phyloP scores from a whole-genome alignment of 805 yeast species.

The Ogataea ramenticola region DNA sequence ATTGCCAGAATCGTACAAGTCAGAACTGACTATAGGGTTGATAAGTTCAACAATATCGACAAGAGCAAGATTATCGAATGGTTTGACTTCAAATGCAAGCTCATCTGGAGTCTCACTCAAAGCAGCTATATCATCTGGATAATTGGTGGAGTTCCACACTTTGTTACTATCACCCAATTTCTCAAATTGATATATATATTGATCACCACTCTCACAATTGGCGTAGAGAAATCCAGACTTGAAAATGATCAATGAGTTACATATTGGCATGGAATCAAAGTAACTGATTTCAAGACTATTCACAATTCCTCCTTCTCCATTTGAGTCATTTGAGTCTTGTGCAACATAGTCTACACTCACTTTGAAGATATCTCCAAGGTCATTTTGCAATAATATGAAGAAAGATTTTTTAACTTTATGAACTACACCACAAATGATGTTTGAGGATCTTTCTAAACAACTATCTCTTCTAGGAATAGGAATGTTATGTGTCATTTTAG shows the following conservation, averaged over 20 bases:
- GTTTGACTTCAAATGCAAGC: conserved; percentile 23
- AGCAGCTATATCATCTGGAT: conserved; percentile 27
- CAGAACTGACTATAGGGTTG: conserved; percentile 46
- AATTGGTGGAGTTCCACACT: conserved; percentile 25
- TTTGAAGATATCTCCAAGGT: conserved; percentile 71
- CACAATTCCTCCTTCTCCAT: conserved; percentile 27
- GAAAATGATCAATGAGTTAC: conserved; percentile 50
- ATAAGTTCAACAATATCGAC: conserved; percentile 43
- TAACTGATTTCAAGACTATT: conserved; percentile 46
- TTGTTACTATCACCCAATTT: conserved; percentile 52
- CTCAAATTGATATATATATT: conserved; percentile 70
- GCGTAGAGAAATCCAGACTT: conserved; percentile 73
- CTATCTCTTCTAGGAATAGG: conserved; percentile 48
- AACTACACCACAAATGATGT: conserved; percentile 49
- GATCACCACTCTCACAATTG: conserved; percentile 55
- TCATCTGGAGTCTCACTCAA: conserved; percentile 13
- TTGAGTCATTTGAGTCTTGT: conserved; percentile 31
- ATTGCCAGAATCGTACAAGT: conserved; percentile 26
- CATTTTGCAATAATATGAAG: conserved; percentile 64
- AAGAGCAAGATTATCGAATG: conserved; percentile 49
- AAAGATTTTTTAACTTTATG: conserved; percentile 60
- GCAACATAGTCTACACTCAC: conserved; percentile 41
- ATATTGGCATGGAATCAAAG: conserved; percentile 69
- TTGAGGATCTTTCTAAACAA: conserved; percentile 15
- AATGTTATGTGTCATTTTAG: conserved; percentile 27